Evolutionary conservation across 192 early-diverging fungal species (phyloP).

Genomic region (Coemansia sp.): DNA sequence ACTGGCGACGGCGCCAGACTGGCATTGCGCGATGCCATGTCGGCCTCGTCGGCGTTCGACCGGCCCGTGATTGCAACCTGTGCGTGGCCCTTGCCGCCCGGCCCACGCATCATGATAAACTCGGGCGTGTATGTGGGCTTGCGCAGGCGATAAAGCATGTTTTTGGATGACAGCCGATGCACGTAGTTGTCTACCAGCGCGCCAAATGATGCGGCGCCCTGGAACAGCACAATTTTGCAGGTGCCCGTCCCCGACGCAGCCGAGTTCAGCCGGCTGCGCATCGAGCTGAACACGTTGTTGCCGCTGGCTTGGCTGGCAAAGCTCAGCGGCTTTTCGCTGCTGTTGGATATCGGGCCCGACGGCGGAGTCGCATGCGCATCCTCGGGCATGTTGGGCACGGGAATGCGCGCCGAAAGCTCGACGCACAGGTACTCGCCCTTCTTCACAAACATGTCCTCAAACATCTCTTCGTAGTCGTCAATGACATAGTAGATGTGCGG

Average conservation of each 20-base stretch:
- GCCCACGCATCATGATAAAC: slow-evolving; percentile 94
- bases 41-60: slow-evolving; percentile 31
- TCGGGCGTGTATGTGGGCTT: slow-evolving; percentile 71
- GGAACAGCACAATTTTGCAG: slow-evolving; percentile 76
- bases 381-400: slow-evolving; percentile 43
- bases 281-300: slow-evolving; percentile 30
- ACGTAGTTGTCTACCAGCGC: slow-evolving; percentile 81
- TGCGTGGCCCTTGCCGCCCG: slow-evolving; percentile 82
- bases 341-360: slow-evolving; percentile 12
- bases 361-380: slow-evolving; percentile 23
- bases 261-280: slow-evolving; percentile 51
- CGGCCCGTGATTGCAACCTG: slow-evolving; percentile 60
- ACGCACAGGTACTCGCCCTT: slow-evolving; percentile 88
- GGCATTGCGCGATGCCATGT: slow-evolving; percentile 28
- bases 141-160: slow-evolving; percentile 59
- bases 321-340: slow-evolving; percentile 40
- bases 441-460: slow-evolving; percentile 80
- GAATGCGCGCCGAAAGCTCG: slow-evolving; percentile 77
- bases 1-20: slow-evolving; percentile 44
- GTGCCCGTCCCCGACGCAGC: slow-evolving; percentile 50
- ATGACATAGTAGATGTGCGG: slow-evolving; percentile 90
- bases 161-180: slow-evolving; percentile 61
- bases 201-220: slow-evolving; percentile 84
- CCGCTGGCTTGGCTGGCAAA: slow-evolving; percentile 38
- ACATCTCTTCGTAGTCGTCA: slow-evolving; percentile 87